These are phyloP conservation scores for Kodamaea sp. DNA, from an alignment of 1,139 yeast genomes.

Conservation along the genomic window DNA sequence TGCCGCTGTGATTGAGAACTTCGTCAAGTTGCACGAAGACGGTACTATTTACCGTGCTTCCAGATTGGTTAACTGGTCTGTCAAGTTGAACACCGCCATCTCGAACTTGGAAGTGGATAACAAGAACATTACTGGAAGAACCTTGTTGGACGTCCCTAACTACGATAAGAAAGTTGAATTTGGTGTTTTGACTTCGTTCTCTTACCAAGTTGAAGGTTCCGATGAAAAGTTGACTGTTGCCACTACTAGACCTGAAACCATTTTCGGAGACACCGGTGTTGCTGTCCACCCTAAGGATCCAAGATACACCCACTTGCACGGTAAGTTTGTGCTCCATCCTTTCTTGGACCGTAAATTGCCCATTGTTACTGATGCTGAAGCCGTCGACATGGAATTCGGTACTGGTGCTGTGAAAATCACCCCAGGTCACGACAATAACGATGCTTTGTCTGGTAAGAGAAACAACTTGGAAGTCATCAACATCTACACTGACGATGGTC, in stretches of 20 bases:
- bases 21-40: slow-evolving; percentile 87
- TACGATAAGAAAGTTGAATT: slow-evolving; percentile 90
- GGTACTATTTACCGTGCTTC: slow-evolving; percentile 94
- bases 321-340: slow-evolving; percentile 89
- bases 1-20: slow-evolving; percentile 86
- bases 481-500: slow-evolving; percentile 90
- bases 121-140: slow-evolving; percentile 82
- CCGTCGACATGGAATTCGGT: slow-evolving; percentile 99
- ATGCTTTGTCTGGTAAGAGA: slow-evolving; percentile 95
- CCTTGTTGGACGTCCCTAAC: slow-evolving; percentile 81
- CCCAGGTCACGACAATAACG: slow-evolving; percentile 97
- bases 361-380: slow-evolving; percentile 83
- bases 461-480: slow-evolving; percentile 84
- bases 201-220: slow-evolving; percentile 85
- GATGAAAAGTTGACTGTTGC: slow-evolving; percentile 91
- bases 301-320: slow-evolving; percentile 92
- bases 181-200: slow-evolving; percentile 93
- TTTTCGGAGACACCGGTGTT: slow-evolving; percentile 96
- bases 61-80: slow-evolving; percentile 96
- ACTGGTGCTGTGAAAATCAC: slow-evolving; percentile 99
- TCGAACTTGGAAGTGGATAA: slow-evolving; percentile 96
- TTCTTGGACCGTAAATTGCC: slow-evolving; percentile 85
- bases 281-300: slow-evolving; percentile 96
- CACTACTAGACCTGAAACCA: slow-evolving; percentile 97
- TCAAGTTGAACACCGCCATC: slow-evolving; percentile 88